phyloP scores from a whole-genome alignment of 2,329 filamentous ascomycete species.

The Paracamarosporium sp. region DNA sequence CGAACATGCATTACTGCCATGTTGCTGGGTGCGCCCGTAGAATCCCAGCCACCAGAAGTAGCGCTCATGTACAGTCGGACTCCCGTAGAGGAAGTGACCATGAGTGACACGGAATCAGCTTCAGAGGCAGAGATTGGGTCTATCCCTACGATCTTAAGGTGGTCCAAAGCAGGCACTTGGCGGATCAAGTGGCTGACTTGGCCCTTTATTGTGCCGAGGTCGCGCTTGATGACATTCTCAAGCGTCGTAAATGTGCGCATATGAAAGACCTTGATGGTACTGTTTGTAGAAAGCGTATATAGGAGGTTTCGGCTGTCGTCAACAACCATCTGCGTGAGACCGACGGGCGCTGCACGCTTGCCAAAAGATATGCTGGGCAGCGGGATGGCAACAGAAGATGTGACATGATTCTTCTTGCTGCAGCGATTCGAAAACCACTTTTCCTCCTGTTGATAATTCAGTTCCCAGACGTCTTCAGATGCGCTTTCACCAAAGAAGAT shows the following conservation, averaged over 20 bases:
- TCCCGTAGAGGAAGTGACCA: conserved; percentile 89
- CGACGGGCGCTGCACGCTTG: conserved; percentile 56
- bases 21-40: conserved; percentile 78
- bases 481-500: conserved; percentile 88
- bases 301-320: conserved; percentile 88
- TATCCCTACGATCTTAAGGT: conserved; percentile 80
- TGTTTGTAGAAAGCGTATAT: conserved; percentile 87
- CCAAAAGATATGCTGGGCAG: conserved; percentile 55
- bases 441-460: conserved; percentile 96
- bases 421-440: conserved; percentile 93
- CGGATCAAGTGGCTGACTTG: conserved; percentile 85
- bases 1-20: conserved; percentile 99
- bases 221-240: conserved; percentile 62
- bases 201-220: conserved; percentile 61
- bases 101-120: conserved; percentile 82
- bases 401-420: conserved; percentile 85
- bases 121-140: conserved; percentile 82
- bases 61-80: conserved; percentile 92
- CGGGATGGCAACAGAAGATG: conserved; percentile 66
- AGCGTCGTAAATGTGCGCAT: conserved; percentile 69
- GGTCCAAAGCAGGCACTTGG: conserved; percentile 70
- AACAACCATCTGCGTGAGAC: conserved; percentile 79
- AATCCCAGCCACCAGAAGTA: conserved; percentile 75
- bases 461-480: conserved; percentile 89
- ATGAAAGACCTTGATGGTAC: conserved; percentile 90